These are phyloP conservation scores for Tuctoria greenei DNA, from an alignment of 176 grass and related monocot genomes.

Conservation along the genomic window DNA sequence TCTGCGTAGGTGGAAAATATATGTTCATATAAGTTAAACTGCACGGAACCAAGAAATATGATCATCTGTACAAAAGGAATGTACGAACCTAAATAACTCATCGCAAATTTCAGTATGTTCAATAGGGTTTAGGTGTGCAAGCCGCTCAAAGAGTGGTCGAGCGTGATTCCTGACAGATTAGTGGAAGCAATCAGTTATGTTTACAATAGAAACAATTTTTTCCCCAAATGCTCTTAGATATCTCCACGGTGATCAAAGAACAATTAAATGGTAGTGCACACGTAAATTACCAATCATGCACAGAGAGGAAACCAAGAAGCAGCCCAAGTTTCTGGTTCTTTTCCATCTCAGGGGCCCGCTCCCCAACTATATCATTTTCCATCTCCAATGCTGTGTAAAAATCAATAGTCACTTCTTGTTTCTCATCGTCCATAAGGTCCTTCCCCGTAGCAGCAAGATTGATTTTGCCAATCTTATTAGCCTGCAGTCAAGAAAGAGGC, in stretches of 20 bases:
- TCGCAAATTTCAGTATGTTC: constrained; percentile 88
- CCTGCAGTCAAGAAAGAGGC: constrained; percentile 49
- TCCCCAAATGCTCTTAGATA: neutral
- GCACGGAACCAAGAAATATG: constrained; percentile 15
- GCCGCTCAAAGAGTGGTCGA: constrained; percentile 86
- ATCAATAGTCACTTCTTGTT: constrained; percentile 93
- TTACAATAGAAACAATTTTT: neutral
- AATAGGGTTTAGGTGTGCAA: constrained; percentile 79
- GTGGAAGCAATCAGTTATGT: constrained; percentile 15
- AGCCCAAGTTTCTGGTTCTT: constrained; percentile 99
- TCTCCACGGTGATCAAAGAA: neutral
- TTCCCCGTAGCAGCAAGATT: constrained; percentile 98
- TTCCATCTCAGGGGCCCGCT: constrained; percentile 72
- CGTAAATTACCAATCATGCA: constrained; percentile 83
- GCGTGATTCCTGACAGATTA: constrained; percentile 79
- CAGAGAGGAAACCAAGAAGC: constrained; percentile 91
- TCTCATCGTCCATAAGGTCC: constrained; percentile 98
- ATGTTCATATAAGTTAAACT: constrained; percentile 17
- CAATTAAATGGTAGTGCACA: neutral
- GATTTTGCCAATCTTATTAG: constrained; percentile 98
- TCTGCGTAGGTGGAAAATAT: constrained; percentile 49
- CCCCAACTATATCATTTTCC: constrained; percentile 79
- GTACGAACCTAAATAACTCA: constrained; percentile 80
- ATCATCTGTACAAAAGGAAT: constrained; percentile 28
- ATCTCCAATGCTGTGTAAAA: constrained; percentile 83